Base-by-base conservation (phyloP, 139 green algal species). In the Edaphochlamys debaryana region DNA sequence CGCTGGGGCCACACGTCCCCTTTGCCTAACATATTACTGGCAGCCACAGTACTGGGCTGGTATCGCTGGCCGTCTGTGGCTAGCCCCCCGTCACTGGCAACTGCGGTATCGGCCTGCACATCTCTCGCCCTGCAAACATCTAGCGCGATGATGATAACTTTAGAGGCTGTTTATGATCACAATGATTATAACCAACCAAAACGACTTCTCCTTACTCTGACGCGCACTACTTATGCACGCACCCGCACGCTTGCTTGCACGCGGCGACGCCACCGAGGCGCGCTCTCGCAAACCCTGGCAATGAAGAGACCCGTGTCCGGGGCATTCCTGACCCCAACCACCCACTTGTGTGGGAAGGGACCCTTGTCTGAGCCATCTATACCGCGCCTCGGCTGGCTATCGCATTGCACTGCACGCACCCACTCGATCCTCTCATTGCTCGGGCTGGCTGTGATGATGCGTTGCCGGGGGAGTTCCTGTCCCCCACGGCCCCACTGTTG, bases 161-260 rank as follows among this genome's bases (percentile, higher is more conserved):
- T 80, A 77, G 85, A 89, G 85, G 85, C 85, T 89, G 85, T 89
- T 89, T 89, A 63, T 89, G 85, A 89, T 79, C 67, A 62, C 64
- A 20, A 36, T 89, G 85, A 89, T 87, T 86, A 82, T 69, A 89
- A 45, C 67, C 50, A 63, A 34, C 58, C 79, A 74, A 87, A 82
- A 87, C 85, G 85, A 89, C 85, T 89, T 89, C 85, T 89, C 66
- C 79, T 89, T 89, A 79, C 79, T 85, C 85, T 66, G 85, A 89
- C n/a, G 85, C 79, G 69, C 58, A 37, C 5, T 7, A 32, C 30
- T 54, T 36, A 34, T 62, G 2, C 29, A 69, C n/a, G n/a, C n/a
- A n/a, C n/a, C n/a, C n/a, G n/a, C 32, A 29, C 32, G 17, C 32
- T 25, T 69, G 9, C 8, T 36, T 25, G 32, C 63, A 69, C n/a